Percentiles rank a stretch among this genome's conserved stretches.
phyloP scores from a whole-genome alignment of 495 filamentous ascomycete species.

The Aspergillus sparsus region DNA sequence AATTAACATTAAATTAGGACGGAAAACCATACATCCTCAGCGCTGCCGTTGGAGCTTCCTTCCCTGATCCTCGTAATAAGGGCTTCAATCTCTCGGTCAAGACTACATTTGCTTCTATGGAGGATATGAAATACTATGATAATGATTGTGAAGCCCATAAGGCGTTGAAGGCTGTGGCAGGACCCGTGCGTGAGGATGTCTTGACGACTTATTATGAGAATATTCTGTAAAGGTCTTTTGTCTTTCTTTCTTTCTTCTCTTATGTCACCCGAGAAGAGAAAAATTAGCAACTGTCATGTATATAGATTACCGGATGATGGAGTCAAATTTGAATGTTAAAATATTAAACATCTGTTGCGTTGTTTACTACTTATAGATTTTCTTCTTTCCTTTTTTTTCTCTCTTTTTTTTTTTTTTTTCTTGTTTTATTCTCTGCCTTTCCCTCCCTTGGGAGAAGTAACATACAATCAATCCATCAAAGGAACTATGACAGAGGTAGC shows the following conservation, averaged over 20 bases:
- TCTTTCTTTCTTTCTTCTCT: not conserved
- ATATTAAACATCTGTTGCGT: too few species aligned
- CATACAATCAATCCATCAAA: too few species aligned
- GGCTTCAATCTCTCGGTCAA: conserved; percentile 65
- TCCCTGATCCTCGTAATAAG: conserved; percentile 56
- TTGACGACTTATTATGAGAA: conserved; percentile 54
- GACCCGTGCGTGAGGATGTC: conserved; percentile 42
- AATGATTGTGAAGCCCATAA: conserved; percentile 61
- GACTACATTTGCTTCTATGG: conserved; percentile 59
- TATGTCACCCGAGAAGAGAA: not conserved
- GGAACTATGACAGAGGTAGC: too few species aligned
- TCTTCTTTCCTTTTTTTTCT: too few species aligned
- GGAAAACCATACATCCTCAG: conserved; percentile 66
- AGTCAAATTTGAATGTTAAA: too few species aligned
- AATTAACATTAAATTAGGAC: conserved; percentile 42
- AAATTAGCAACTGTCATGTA: too few species aligned
- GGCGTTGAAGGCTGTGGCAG: conserved; percentile 54
- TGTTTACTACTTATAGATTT: too few species aligned
- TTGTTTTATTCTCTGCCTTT: too few species aligned
- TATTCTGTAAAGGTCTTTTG: conserved; percentile 33
- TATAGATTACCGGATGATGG: too few species aligned
- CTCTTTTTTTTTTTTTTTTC: too few species aligned
- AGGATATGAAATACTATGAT: conserved; percentile 75
- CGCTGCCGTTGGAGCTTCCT: conserved; percentile 44
- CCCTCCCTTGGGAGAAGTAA: too few species aligned